A percentile compares a stretch with the other conserved stretches of the same genome.
Evolutionary conservation across 108 stramenopile genomes (phyloP).

Genomic region (Discostella stelligeroides): DNA sequence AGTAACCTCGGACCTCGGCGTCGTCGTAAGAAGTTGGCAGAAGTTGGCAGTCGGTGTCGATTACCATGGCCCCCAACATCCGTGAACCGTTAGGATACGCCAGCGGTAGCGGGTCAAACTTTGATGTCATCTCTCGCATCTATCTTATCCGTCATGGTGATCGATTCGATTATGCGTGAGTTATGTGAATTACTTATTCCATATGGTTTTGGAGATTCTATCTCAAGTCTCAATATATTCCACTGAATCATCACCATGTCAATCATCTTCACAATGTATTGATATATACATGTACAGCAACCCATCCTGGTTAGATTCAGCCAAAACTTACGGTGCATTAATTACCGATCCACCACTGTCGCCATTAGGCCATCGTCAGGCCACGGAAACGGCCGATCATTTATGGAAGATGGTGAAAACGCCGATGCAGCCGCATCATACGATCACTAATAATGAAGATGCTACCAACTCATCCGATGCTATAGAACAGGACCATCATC

Average conservation of each 20-base stretch:
- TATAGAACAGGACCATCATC: not conserved
- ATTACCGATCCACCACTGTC: slow-evolving; percentile 71
- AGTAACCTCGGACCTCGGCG: too few species aligned
- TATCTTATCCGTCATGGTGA: slow-evolving; percentile 82
- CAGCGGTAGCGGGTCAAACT: not conserved
- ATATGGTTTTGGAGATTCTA: not conserved
- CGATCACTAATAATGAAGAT: not conserved
- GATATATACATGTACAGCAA: slow-evolving; percentile 7
- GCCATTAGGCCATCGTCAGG: slow-evolving; percentile 74
- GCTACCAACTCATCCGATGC: not conserved
- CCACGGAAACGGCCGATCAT: slow-evolving; percentile 61
- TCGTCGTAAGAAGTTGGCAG: too few species aligned
- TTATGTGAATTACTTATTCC: too few species aligned
- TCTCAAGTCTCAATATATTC: not conserved
- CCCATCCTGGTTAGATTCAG: slow-evolving; percentile 51
- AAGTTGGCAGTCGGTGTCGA: too few species aligned
- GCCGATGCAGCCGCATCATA: not conserved
- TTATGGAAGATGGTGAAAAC: slow-evolving; percentile 7
- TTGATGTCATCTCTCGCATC: slow-evolving; percentile 32
- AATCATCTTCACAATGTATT: not conserved
- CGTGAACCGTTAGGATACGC: not conserved
- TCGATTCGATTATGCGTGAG: slow-evolving; percentile 75
- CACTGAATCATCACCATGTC: not conserved
- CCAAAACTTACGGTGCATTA: slow-evolving; percentile 22
- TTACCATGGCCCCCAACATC: slow-evolving; percentile 26